Conservation (phyloP, 1,284 basidiomycete genomes). For the Rugiboletus extremiorientalis region DNA sequence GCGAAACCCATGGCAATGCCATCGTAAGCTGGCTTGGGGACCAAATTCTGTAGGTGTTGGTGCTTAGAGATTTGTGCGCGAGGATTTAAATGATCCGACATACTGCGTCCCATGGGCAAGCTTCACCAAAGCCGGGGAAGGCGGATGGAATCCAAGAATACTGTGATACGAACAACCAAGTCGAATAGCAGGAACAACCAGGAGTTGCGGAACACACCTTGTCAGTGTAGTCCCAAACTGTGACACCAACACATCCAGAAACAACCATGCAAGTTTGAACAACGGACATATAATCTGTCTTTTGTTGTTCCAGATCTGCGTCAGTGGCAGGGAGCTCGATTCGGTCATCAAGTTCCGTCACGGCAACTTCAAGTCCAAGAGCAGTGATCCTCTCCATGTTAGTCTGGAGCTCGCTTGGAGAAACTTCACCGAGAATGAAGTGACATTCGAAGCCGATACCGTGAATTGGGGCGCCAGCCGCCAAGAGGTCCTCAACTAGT, state of each 20-base stretch:
- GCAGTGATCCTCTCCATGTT: constrained; percentile 47
- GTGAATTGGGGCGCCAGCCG: constrained; percentile 9
- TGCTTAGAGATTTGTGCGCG: not conserved
- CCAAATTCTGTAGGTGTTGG: constrained; percentile 7
- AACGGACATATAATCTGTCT: constrained; percentile 22
- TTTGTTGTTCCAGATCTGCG: constrained; percentile 48
- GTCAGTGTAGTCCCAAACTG: constrained; percentile 23
- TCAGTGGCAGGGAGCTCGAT: constrained; percentile 51
- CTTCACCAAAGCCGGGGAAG: constrained; percentile 12
- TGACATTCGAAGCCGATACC: constrained; percentile 36
- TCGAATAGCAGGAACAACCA: too few species aligned
- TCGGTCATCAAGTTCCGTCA: constrained; percentile 56
- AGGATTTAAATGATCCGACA: not conserved
- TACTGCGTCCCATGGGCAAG: constrained; percentile 21
- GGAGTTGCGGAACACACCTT: constrained; percentile 5
- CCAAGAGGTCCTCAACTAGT: constrained; percentile 17
- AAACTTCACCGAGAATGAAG: constrained; percentile 49
- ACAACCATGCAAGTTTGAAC: constrained; percentile 16
- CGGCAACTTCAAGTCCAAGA: constrained; percentile 53
- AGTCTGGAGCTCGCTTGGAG: constrained; percentile 35
- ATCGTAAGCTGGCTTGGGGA: constrained; percentile 14
- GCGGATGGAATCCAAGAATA: constrained; percentile 16
- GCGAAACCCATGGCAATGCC: constrained; percentile 11
- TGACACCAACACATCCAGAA: constrained; percentile 16
- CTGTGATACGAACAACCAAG: constrained; percentile 1